Percentiles rank a stretch among this genome's conserved stretches.
Conservation (phyloP, 2,329 filamentous ascomycete genomes). For the Neoarthrinium moseri region DNA sequence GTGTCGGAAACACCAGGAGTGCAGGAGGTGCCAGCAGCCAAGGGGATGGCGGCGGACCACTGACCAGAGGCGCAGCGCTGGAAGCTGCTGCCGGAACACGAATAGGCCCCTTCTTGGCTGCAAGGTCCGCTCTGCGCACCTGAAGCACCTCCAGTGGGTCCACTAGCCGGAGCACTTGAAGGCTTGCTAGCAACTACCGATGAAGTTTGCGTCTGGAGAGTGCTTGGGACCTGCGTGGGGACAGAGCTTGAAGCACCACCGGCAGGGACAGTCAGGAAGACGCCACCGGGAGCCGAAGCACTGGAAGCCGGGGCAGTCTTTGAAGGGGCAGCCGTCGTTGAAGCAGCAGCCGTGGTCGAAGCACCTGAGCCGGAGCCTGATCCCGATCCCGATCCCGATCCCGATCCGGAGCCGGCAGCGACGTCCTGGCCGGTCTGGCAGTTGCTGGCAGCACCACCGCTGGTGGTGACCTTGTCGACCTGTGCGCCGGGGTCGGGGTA, state of each 20-base stretch:
- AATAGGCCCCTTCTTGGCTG: constrained; percentile 54
- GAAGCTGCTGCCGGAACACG: constrained; percentile 56
- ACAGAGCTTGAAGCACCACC: constrained; percentile 19
- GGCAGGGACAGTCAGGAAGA: constrained; percentile 37
- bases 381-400: constrained; percentile 24
- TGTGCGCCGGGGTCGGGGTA: constrained; percentile 67
- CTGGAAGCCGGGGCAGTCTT: constrained; percentile 10
- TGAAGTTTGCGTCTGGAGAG: constrained; percentile 10
- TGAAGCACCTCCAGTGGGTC: constrained; percentile 8
- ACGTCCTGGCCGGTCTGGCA: constrained; percentile 25
- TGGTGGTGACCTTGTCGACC: constrained; percentile 37
- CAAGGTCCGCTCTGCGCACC: constrained; percentile 36
- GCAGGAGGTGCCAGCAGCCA: constrained; percentile 57
- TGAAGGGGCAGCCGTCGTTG: constrained; percentile 18
- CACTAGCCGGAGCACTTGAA: constrained; percentile 6
- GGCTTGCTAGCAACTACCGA: constrained; percentile 9
- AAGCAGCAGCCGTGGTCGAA: constrained; percentile 20
- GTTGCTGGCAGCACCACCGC: constrained; percentile 29
- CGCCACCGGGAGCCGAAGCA: constrained; percentile 36
- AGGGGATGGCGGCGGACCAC: constrained; percentile 48
- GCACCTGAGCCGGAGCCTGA: constrained; percentile 29
- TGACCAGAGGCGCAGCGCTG: constrained; percentile 61
- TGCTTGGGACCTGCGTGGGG: constrained; percentile 13
- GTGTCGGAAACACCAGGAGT: constrained; percentile 24
- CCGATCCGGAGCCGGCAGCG: constrained; percentile 21